Conservation (phyloP, 2,329 filamentous ascomycete genomes). For the Elsinoe arachidis region DNA sequence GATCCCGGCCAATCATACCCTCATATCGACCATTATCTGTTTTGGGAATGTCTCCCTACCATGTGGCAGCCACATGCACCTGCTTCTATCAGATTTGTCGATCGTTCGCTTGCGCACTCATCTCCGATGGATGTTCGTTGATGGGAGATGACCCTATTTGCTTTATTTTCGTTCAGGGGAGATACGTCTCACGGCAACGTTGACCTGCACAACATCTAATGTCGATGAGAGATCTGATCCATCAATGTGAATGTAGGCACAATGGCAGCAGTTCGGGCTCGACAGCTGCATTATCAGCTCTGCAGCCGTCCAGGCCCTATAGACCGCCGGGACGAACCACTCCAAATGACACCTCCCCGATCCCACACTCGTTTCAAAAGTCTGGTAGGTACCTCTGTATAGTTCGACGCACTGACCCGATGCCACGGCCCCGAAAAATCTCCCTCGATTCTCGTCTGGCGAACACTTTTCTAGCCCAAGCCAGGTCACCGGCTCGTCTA, state of each 20-base stretch:
- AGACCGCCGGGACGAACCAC: too few species aligned
- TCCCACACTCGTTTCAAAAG: not conserved
- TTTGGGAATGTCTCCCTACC: not conserved
- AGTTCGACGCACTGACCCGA: not conserved
- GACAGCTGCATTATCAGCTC: too few species aligned
- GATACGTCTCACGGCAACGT: too few species aligned
- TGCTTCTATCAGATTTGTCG: not conserved
- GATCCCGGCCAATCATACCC: not conserved
- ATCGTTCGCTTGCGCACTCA: not conserved
- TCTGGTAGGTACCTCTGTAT: not conserved
- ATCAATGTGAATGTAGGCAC: too few species aligned
- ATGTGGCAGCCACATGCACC: slow-evolving; percentile 3
- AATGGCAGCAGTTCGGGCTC: too few species aligned
- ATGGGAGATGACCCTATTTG: not conserved
- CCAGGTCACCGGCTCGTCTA: not conserved
- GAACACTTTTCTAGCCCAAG: not conserved
- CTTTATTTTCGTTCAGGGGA: too few species aligned
- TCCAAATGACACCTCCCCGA: not conserved
- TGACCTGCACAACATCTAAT: too few species aligned
- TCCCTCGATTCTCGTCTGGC: not conserved
- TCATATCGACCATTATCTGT: not conserved
- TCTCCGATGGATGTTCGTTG: not conserved
- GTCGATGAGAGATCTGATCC: too few species aligned
- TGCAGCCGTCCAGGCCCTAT: too few species aligned
- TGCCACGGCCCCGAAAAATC: not conserved